Conservation (phyloP, 1,139 yeast genomes). For the Candida labiduridarum region DNA sequence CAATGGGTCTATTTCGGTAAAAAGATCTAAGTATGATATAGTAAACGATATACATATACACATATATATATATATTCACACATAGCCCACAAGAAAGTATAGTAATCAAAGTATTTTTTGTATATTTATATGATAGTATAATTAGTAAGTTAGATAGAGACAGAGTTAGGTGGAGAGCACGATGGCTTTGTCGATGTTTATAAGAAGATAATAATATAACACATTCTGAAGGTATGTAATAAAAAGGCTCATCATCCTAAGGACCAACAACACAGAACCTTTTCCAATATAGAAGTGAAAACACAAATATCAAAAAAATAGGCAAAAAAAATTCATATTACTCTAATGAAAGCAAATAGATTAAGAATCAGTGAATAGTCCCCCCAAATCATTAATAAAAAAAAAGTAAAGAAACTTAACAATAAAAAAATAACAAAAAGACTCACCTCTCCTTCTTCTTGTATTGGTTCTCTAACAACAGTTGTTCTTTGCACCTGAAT, state of each 20-base stretch:
- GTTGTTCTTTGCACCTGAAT: constrained; percentile 33
- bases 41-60: neutral
- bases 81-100: too few relatives aligned
- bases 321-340: neutral
- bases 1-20: constrained; percentile 75
- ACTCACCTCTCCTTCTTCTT: neutral
- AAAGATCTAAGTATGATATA: constrained; percentile 36
- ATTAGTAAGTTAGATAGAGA: neutral
- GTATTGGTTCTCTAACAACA: constrained; percentile 45
- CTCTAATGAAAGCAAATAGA: neutral
- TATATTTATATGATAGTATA: neutral
- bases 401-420: neutral
- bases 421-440: neutral
- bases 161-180: too few relatives aligned
- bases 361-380: neutral
- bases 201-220: constrained; percentile 1
- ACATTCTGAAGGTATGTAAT: constrained; percentile 2
- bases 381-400: neutral
- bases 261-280: neutral
- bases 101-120: neutral
- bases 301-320: neutral
- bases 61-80: neutral
- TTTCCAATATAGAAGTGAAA: neutral
- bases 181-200: neutral
- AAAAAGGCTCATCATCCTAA: neutral